Conservation (phyloP, 129 eudicot genomes). For the Oenanthe sinensis region DNA sequence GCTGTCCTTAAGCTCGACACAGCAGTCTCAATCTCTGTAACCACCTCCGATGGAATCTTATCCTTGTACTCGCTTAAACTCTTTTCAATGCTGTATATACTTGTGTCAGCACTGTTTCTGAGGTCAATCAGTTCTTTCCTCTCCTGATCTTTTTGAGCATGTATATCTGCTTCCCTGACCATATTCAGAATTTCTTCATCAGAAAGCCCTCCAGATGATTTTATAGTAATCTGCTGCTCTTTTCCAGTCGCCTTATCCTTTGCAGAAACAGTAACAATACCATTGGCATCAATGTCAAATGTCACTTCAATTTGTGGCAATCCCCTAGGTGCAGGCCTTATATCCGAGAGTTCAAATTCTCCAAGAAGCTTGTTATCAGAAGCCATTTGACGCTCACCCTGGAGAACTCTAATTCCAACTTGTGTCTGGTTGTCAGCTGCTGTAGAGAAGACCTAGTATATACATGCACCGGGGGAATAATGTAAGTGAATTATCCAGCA, state of each 20-base stretch:
- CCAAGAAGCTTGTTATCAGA: slow-evolving; percentile 20
- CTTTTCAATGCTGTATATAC: slow-evolving; percentile 10
- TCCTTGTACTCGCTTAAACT: slow-evolving; percentile 8
- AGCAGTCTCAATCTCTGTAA: slow-evolving; percentile 1
- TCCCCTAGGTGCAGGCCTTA: slow-evolving; percentile 49
- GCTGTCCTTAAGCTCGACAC: slow-evolving; percentile 6
- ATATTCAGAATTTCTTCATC: slow-evolving; percentile 37
- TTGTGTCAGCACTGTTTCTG: slow-evolving; percentile 3
- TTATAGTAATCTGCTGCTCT: slow-evolving; percentile 49
- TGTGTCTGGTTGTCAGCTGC: slow-evolving; percentile 15
- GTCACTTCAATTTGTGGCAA: slow-evolving; percentile 43
- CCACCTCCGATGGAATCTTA: slow-evolving; percentile 11
- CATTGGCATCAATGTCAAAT: slow-evolving; percentile 51
- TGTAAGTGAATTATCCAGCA: neutral
- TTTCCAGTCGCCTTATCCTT: slow-evolving; percentile 43
- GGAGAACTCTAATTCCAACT: slow-evolving; percentile 5
- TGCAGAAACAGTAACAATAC: slow-evolving; percentile 39
- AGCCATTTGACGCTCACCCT: slow-evolving; percentile 15
- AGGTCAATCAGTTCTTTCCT: slow-evolving; percentile 12
- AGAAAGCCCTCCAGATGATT: slow-evolving; percentile 37
- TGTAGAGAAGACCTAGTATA: slow-evolving; percentile 6
- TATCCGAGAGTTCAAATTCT: slow-evolving; percentile 36
- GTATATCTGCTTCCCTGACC: slow-evolving; percentile 41
- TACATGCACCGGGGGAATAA: neutral
- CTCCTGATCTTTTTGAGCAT: slow-evolving; percentile 34